A percentile compares a stretch with the other conserved stretches of the same genome.
These are phyloP conservation scores for Globisporangium apiculatum DNA, from an alignment of 352 stramenopile genomes.

Conservation along the genomic window DNA sequence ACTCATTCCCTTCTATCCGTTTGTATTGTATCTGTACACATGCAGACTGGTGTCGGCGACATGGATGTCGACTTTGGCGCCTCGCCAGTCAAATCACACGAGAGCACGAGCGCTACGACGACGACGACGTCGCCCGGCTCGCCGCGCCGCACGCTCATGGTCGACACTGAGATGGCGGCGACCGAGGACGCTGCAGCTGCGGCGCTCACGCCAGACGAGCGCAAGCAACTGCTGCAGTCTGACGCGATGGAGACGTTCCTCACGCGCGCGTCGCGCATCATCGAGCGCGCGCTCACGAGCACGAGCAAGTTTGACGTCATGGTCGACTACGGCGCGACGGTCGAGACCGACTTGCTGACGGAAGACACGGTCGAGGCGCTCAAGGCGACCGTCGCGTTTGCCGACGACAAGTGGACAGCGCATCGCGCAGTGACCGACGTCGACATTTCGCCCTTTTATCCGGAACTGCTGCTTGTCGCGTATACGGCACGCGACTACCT, in stretches of 20 bases:
- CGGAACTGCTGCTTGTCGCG: conserved; percentile 61
- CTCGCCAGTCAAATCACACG: conserved; percentile 26
- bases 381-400: conserved; percentile 67
- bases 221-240: conserved; percentile 59
- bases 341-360: conserved; percentile 45
- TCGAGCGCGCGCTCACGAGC: conserved; percentile 75
- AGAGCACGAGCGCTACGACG: conserved; percentile 2
- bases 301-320: conserved; percentile 79
- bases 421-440: conserved; percentile 78
- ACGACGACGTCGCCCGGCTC: conserved; percentile 19
- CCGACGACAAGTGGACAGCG: conserved; percentile 77
- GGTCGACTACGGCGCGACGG: conserved; percentile 73
- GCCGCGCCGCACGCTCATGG: conserved; percentile 33
- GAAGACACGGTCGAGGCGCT: conserved; percentile 60
- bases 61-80: conserved; percentile 36
- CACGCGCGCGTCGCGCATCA: conserved; percentile 63
- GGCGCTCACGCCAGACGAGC: conserved; percentile 47
- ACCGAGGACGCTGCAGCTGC: conserved; percentile 13
- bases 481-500: conserved; percentile 68
- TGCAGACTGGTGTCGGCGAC: conserved; percentile 17
- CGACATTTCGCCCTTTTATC: conserved; percentile 79
- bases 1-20: too few relatives aligned
- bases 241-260: conserved; percentile 76
- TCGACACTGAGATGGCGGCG: conserved; percentile 39
- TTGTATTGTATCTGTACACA: not conserved